Evolutionary conservation across 2,329 filamentous ascomycete genomes (phyloP).

Genomic region (Hypoxylon sp.): DNA sequence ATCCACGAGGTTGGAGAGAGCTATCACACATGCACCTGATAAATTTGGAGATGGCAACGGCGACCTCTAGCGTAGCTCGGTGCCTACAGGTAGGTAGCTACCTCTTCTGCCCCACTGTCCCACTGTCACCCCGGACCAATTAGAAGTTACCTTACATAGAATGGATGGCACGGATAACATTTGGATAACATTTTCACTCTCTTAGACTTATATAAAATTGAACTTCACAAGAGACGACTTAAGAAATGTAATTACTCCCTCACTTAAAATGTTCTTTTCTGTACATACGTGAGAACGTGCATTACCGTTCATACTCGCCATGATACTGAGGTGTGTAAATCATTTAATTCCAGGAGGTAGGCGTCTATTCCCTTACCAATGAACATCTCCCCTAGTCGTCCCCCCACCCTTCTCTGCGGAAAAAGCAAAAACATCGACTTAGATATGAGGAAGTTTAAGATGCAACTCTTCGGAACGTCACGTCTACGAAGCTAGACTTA

Average conservation of each 20-base stretch:
- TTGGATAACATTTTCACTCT: background rate
- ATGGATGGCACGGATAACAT: too few relatives aligned
- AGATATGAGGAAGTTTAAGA: background rate
- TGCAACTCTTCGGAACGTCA: too few relatives aligned
- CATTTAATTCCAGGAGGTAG: conserved; percentile 7
- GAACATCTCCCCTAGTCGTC: background rate
- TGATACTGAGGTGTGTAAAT: background rate
- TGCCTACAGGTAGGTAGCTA: background rate
- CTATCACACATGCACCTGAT: conserved; percentile 3
- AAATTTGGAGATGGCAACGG: conserved; percentile 19
- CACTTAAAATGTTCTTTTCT: background rate
- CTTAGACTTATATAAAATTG: conserved; percentile 18
- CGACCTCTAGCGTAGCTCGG: background rate
- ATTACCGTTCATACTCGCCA: background rate
- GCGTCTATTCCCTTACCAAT: conserved; percentile 1
- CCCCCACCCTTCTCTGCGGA: too few relatives aligned
- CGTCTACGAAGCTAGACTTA: background rate
- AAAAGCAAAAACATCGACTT: background rate
- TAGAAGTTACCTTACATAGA: conserved; percentile 7
- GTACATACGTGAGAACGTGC: background rate
- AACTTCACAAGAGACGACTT: conserved; percentile 1
- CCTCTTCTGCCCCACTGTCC: background rate
- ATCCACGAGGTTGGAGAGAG: conserved; percentile 17
- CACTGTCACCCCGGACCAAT: conserved; percentile 10
- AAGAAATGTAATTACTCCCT: conserved; percentile 2